Conservation (phyloP, 108 stramenopile genomes). For the Chaetoceros muelleri region DNA sequence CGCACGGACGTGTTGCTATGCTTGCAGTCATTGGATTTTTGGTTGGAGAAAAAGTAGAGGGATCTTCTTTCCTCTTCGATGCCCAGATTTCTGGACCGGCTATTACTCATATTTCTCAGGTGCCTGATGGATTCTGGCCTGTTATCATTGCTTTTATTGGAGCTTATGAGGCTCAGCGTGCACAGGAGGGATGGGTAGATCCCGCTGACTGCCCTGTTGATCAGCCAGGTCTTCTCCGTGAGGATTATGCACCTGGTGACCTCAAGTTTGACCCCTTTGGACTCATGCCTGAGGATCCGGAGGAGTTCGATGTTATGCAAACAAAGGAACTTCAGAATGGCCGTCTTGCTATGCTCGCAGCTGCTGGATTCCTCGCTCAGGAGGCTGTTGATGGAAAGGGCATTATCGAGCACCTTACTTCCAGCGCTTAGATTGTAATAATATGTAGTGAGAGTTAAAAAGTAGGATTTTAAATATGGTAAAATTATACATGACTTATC, state of each 20-base stretch:
- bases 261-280: constrained; percentile 79
- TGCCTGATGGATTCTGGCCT: too few species aligned
- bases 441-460: too few species aligned
- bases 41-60: constrained; percentile 51
- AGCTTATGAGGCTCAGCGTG: not conserved
- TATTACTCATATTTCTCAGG: constrained; percentile 35
- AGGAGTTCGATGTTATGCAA: constrained; percentile 39
- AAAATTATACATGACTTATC: too few species aligned
- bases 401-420: constrained; percentile 40
- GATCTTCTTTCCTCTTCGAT: constrained; percentile 58
- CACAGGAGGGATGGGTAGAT: constrained; percentile 16
- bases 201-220: constrained; percentile 34
- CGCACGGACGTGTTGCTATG: too few species aligned
- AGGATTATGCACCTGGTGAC: constrained; percentile 71
- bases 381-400: constrained; percentile 65
- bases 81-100: constrained; percentile 36
- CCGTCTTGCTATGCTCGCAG: constrained; percentile 73
- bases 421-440: too few species aligned
- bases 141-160: not conserved
- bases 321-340: constrained; percentile 88
- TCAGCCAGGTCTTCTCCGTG: constrained; percentile 42
- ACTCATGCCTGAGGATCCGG: constrained; percentile 47
- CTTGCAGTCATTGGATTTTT: constrained; percentile 44
- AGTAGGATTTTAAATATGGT: too few species aligned
- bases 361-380: constrained; percentile 61